phyloP scores from a whole-genome alignment of 345 rosid species.

The Dipteronia dyeriana region DNA sequence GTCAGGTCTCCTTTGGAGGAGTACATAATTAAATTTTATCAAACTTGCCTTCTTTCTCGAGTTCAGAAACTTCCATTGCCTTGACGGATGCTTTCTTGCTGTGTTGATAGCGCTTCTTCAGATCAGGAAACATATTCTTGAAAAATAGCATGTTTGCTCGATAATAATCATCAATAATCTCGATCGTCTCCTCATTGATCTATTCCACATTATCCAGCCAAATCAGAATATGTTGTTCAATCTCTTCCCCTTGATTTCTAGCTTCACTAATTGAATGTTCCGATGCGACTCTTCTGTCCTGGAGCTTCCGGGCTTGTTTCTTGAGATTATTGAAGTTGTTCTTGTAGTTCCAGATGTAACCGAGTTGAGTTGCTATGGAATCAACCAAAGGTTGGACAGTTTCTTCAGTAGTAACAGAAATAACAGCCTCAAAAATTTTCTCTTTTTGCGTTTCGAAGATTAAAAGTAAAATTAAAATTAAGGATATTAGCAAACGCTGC shows the following conservation, averaged over 20 bases:
- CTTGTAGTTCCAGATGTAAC: slow-evolving; percentile 13
- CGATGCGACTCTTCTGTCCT: neutral
- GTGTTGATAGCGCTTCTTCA: slow-evolving; percentile 12
- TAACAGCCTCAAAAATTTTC: neutral
- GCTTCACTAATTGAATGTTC: neutral
- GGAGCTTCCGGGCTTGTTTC: slow-evolving; percentile 2
- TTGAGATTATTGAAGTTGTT: slow-evolving; percentile 21
- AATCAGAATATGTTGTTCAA: neutral
- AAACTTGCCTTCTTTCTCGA: neutral
- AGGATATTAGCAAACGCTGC: too few species aligned
- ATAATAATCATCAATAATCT: neutral
- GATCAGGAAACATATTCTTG: neutral
- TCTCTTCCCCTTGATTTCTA: neutral
- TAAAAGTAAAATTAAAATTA: too few species aligned
- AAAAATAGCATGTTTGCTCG: neutral
- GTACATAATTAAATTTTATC: neutral
- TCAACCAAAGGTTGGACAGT: neutral
- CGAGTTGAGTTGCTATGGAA: neutral
- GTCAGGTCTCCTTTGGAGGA: neutral
- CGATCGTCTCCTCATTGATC: neutral
- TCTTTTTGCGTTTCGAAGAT: neutral
- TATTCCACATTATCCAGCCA: slow-evolving; percentile 13
- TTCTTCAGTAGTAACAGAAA: neutral
- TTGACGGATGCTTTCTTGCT: slow-evolving; percentile 8
- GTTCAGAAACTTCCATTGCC: neutral